phyloP scores from a whole-genome alignment of 352 stramenopile species.

The Globisporangium middletonii region DNA sequence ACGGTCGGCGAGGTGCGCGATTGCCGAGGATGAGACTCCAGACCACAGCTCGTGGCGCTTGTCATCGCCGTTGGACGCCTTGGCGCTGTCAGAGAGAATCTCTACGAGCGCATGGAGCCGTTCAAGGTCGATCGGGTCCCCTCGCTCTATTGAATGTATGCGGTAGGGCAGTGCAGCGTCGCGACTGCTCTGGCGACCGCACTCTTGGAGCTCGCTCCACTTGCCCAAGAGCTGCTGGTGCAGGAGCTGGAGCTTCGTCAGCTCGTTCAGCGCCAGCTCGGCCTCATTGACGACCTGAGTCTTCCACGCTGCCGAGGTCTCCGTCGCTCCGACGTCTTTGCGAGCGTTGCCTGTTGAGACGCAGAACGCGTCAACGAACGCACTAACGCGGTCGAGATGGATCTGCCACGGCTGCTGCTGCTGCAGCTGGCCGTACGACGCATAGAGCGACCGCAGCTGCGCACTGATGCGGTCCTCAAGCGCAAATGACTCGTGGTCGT shows the following conservation, averaged over 20 bases:
- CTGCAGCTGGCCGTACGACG: constrained; percentile 46
- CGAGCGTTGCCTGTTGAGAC: not conserved
- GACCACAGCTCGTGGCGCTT: not conserved
- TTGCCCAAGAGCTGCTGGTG: constrained; percentile 52
- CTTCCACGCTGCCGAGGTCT: constrained; percentile 2
- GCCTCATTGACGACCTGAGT: constrained; percentile 26
- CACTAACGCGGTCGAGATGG: constrained; percentile 36
- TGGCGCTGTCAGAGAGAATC: constrained; percentile 13
- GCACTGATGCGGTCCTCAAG: constrained; percentile 57
- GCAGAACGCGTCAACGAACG: constrained; percentile 26
- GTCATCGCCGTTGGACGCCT: not conserved
- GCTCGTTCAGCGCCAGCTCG: constrained; percentile 28
- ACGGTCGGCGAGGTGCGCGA: constrained; percentile 17
- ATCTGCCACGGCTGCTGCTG: constrained; percentile 43
- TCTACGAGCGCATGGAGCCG: constrained; percentile 38
- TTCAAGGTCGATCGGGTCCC: constrained; percentile 26
- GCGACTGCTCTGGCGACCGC: constrained; percentile 14
- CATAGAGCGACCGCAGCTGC: constrained; percentile 52
- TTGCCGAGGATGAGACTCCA: not conserved
- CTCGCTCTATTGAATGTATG: constrained; percentile 17
- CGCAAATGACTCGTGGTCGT: constrained; percentile 69
- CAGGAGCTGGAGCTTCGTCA: constrained; percentile 42
- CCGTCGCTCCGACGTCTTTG: not conserved
- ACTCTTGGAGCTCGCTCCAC: constrained; percentile 44
- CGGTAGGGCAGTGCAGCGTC: not conserved